Percentiles rank a stretch among this genome's conserved stretches.
Conservation (phyloP, 345 rosid genomes). For the Trapa incisa region DNA sequence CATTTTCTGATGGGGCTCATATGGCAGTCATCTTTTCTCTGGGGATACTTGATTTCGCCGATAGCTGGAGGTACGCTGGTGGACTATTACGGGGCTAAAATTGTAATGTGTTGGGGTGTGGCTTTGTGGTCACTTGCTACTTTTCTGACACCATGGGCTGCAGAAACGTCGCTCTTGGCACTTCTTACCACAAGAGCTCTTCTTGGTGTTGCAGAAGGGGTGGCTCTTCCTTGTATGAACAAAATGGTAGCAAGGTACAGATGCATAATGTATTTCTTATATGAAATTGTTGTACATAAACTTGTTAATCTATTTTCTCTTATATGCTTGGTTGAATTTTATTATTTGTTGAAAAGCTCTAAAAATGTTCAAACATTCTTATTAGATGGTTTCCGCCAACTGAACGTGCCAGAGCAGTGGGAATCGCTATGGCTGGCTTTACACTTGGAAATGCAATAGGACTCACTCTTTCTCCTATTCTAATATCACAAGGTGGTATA, state of each 20-base stretch:
- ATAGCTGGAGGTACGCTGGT: conserved; percentile 86
- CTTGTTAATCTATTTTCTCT: not conserved
- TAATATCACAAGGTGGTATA: conserved; percentile 76
- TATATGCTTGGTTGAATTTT: conserved; percentile 1
- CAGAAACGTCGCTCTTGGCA: conserved; percentile 60
- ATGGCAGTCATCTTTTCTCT: conserved; percentile 76
- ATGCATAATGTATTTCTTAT: conserved; percentile 5
- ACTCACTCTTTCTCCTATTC: conserved; percentile 74
- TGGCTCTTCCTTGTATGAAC: conserved; percentile 98
- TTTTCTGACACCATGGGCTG: conserved; percentile 92
- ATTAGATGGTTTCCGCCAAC: conserved; percentile 92
- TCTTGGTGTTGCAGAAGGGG: conserved; percentile 96
- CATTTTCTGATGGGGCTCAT: conserved; percentile 10
- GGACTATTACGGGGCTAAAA: conserved; percentile 85
- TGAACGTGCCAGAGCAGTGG: conserved; percentile 89
- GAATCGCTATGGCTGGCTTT: conserved; percentile 94
- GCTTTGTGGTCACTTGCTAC: conserved; percentile 90
- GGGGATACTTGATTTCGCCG: conserved; percentile 95
- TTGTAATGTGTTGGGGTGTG: conserved; percentile 90
- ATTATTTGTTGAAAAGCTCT: conserved; percentile 20
- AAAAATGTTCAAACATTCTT: conserved; percentile 18
- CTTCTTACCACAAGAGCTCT: conserved; percentile 59
- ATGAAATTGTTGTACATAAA: conserved; percentile 10
- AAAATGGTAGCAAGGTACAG: conserved; percentile 86
- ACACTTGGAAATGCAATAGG: conserved; percentile 89